Percentiles rank a stretch among this genome's conserved stretches.
phyloP scores from a whole-genome alignment of 2,329 filamentous ascomycete genomes.

The Stemphylium beticola region DNA sequence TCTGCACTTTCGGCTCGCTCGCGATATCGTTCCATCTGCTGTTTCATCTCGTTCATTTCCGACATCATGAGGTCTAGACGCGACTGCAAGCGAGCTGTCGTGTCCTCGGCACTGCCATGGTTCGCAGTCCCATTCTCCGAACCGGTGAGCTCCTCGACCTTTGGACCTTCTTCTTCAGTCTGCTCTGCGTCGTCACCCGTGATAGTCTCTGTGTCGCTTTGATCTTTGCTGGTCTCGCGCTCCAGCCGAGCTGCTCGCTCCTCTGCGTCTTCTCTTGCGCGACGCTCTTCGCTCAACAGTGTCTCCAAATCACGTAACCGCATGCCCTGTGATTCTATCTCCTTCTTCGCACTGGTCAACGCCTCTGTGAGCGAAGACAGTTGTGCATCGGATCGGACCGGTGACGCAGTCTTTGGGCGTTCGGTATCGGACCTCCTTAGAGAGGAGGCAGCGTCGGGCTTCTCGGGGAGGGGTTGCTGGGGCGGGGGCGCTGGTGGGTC shows the following conservation, averaged over 20 bases:
- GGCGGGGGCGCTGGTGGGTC: slow-evolving; percentile 93
- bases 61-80: slow-evolving; percentile 77
- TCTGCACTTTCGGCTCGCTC: slow-evolving; percentile 81
- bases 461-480: slow-evolving; percentile 90
- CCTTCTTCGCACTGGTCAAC: slow-evolving; percentile 80
- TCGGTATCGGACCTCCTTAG: slow-evolving; percentile 80
- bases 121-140: slow-evolving; percentile 32
- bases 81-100: slow-evolving; percentile 64
- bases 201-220: slow-evolving; percentile 36
- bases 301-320: slow-evolving; percentile 83
- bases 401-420: slow-evolving; percentile 68
- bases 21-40: slow-evolving; percentile 79
- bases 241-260: slow-evolving; percentile 76
- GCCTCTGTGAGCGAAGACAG: slow-evolving; percentile 86
- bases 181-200: slow-evolving; percentile 24
- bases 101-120: slow-evolving; percentile 38
- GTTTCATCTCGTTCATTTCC: slow-evolving; percentile 81
- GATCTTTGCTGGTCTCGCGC: slow-evolving; percentile 60
- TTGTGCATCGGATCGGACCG: slow-evolving; percentile 71
- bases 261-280: slow-evolving; percentile 83
- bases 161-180: slow-evolving; percentile 14
- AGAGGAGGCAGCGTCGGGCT: slow-evolving; percentile 74
- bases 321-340: slow-evolving; percentile 81
- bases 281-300: slow-evolving; percentile 77
- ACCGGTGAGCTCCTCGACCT: slow-evolving; percentile 21